Evolutionary conservation across 1,284 basidiomycete species (phyloP).

Genomic region (Agaricales sp.): DNA sequence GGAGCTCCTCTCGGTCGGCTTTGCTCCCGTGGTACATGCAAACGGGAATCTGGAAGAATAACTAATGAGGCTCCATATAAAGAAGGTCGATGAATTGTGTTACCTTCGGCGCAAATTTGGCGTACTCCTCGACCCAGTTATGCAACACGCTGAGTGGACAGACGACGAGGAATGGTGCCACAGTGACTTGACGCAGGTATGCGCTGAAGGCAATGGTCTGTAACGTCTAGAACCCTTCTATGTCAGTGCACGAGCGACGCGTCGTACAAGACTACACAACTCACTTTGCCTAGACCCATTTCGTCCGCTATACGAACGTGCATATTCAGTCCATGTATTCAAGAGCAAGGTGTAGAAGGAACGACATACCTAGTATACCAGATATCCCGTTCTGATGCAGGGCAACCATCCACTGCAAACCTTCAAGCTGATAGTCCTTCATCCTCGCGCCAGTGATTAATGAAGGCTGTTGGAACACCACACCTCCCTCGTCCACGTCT

Average conservation of each 20-base stretch:
- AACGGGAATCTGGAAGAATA: conserved; percentile 58
- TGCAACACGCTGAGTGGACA: conserved; percentile 88
- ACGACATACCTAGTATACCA: conserved; percentile 71
- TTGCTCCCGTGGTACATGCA: conserved; percentile 87
- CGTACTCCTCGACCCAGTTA: conserved; percentile 88
- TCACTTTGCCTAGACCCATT: conserved; percentile 87
- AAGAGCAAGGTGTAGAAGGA: not conserved
- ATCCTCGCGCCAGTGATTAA: conserved; percentile 79
- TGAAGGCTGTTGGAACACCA: conserved; percentile 55
- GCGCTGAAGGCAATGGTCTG: conserved; percentile 92
- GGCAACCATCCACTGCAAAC: conserved; percentile 93
- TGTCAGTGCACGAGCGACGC: not conserved
- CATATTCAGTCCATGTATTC: conserved; percentile 6
- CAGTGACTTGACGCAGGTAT: conserved; percentile 70
- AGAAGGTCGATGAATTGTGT: conserved; percentile 1
- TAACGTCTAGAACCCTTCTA: conserved; percentile 50
- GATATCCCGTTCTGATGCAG: conserved; percentile 92
- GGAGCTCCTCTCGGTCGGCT: conserved; percentile 64
- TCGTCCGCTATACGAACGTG: conserved; percentile 60
- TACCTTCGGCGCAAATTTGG: conserved; percentile 71
- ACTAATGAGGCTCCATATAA: not conserved
- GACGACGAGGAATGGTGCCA: conserved; percentile 77
- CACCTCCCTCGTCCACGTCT: not conserved
- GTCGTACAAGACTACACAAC: conserved; percentile 7
- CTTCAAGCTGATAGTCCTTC: conserved; percentile 89